phyloP scores from a whole-genome alignment of 495 filamentous ascomycete species.

The Lophiostoma macrostomum region DNA sequence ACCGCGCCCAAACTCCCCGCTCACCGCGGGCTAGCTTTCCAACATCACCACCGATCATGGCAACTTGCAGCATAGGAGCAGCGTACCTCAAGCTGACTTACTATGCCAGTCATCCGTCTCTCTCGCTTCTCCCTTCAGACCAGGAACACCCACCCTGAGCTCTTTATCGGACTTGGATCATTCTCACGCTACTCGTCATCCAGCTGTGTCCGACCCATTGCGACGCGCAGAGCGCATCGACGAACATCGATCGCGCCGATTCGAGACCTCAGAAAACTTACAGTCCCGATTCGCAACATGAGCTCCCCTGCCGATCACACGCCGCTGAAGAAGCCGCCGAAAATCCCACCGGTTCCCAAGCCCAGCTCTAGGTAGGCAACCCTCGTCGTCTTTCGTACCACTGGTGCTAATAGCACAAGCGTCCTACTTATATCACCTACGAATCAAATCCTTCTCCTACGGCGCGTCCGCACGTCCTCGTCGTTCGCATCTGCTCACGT shows the following conservation, averaged over 20 bases:
- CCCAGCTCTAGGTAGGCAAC: constrained; percentile 42
- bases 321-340: constrained; percentile 29
- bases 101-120: constrained; percentile 13
- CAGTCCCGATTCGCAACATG: constrained; percentile 7
- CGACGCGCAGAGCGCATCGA: neutral
- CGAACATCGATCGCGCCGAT: neutral
- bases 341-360: constrained; percentile 28
- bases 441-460: constrained; percentile 85
- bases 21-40: too few species aligned
- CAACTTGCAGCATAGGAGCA: neutral
- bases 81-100: constrained; percentile 6
- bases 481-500: constrained; percentile 92
- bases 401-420: constrained; percentile 49
- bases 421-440: constrained; percentile 80
- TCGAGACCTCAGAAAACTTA: neutral
- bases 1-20: too few species aligned
- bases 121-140: constrained; percentile 3
- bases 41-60: constrained; percentile 25
- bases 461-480: constrained; percentile 73
- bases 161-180: neutral
- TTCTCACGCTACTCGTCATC: too few species aligned
- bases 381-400: constrained; percentile 18
- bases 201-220: too few species aligned
- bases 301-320: constrained; percentile 25
- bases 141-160: neutral